Evolutionary conservation across 73 alveolate genomes (phyloP).

Genomic region (Durusdinium trenchii): DNA sequence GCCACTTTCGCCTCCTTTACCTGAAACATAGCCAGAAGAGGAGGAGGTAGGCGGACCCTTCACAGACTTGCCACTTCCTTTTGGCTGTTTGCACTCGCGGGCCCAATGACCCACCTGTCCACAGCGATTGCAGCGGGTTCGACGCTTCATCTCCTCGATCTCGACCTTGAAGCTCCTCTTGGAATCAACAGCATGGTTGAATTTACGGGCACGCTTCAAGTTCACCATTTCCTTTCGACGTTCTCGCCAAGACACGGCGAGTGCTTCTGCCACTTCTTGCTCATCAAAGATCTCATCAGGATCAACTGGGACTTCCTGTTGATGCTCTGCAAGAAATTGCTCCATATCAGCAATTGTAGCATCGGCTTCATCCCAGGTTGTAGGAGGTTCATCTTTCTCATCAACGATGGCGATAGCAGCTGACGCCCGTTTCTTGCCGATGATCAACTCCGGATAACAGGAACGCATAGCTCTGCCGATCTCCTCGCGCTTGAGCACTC

Average conservation of each 20-base stretch:
- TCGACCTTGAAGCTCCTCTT: not conserved
- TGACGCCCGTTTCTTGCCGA: not conserved
- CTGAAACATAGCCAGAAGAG: too few species aligned
- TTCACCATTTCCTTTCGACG: not conserved
- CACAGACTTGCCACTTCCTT: too few species aligned
- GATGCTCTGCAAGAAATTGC: not conserved
- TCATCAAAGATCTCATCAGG: not conserved
- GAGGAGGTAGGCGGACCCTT: too few species aligned
- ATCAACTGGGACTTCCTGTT: not conserved
- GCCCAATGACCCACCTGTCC: not conserved
- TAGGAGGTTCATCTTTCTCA: not conserved
- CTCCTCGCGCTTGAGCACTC: not conserved
- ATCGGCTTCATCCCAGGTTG: not conserved
- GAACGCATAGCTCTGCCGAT: not conserved
- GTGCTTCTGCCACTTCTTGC: not conserved
- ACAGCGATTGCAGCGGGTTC: not conserved
- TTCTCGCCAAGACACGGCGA: not conserved
- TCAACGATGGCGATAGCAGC: not conserved
- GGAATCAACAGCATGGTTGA: not conserved
- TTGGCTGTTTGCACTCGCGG: conserved; percentile 14
- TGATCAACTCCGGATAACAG: not conserved
- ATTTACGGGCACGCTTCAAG: not conserved
- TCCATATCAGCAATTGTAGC: not conserved
- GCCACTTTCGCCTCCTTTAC: too few species aligned
- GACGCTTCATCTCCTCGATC: not conserved